Evolutionary conservation across 2,329 filamentous ascomycete genomes (phyloP).

Genomic region (Calonectria leucothoes): DNA sequence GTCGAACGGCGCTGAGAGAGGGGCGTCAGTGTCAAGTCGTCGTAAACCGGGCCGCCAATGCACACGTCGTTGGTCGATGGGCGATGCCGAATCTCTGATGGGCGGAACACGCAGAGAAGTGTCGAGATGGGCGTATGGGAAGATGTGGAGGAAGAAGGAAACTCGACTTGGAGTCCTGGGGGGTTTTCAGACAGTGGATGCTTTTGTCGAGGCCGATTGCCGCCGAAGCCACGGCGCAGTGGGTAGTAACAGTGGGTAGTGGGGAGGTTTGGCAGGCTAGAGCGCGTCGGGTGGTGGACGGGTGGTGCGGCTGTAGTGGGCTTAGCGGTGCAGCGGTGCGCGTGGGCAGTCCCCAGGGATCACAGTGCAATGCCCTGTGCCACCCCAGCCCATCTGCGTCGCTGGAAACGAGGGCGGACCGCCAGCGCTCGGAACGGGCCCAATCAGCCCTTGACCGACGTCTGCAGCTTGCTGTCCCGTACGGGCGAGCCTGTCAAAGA

Average conservation of each 20-base stretch:
- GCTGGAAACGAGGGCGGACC: not conserved
- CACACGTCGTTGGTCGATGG: slow-evolving; percentile 14
- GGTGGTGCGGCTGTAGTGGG: slow-evolving; percentile 22
- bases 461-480: not conserved
- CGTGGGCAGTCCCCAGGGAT: slow-evolving; percentile 10
- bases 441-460: not conserved
- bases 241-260: slow-evolving; percentile 34
- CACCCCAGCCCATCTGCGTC: slow-evolving; percentile 5
- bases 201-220: slow-evolving; percentile 41
- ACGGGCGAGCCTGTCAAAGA: not conserved
- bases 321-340: slow-evolving; percentile 12
- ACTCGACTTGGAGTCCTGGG: slow-evolving; percentile 25
- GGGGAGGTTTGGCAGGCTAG: slow-evolving; percentile 24
- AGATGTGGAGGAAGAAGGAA: slow-evolving; percentile 43
- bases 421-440: not conserved
- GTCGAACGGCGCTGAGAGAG: slow-evolving; percentile 8
- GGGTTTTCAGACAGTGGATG: slow-evolving; percentile 42
- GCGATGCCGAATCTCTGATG: slow-evolving; percentile 20
- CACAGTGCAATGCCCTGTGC: slow-evolving; percentile 16
- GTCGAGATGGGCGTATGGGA: slow-evolving; percentile 26
- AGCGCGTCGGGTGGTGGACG: slow-evolving; percentile 10
- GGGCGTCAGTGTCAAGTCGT: slow-evolving; percentile 9
- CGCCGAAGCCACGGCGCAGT: slow-evolving; percentile 41
- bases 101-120: slow-evolving; percentile 19
- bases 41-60: slow-evolving; percentile 13